Evolutionary conservation across 441 rosid genomes (phyloP).

Genomic region (Dalechampia spathulata): DNA sequence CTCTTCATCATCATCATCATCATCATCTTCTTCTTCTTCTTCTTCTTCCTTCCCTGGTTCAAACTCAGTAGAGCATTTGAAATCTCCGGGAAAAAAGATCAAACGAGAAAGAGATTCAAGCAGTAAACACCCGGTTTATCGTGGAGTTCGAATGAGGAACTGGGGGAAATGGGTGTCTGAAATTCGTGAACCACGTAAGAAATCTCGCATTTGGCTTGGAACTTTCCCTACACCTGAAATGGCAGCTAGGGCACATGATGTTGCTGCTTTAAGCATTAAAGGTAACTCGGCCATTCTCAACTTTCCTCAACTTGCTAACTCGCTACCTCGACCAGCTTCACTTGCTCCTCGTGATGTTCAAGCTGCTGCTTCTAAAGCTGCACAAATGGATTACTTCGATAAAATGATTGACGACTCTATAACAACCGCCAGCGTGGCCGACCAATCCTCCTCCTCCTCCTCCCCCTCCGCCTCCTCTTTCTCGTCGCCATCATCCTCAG

Average conservation of each 20-base stretch:
- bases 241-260: constrained; percentile 96
- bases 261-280: constrained; percentile 73
- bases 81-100: constrained; percentile 31
- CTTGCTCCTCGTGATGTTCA: constrained; percentile 76
- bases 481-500: constrained; percentile 21
- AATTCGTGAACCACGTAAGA: constrained; percentile 87
- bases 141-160: constrained; percentile 80
- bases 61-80: too few species aligned
- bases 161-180: constrained; percentile 99
- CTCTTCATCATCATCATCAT: too few species aligned
- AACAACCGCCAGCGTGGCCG: constrained; percentile 5
- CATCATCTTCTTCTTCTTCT: too few species aligned
- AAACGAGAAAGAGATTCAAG: constrained; percentile 33
- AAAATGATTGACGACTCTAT: constrained; percentile 6
- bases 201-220: constrained; percentile 93
- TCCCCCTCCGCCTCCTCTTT: constrained; percentile 8
- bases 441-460: too few species aligned
- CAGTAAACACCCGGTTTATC: constrained; percentile 68
- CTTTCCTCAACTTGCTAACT: constrained; percentile 61
- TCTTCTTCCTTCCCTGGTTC: too few species aligned
- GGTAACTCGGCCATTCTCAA: constrained; percentile 76
- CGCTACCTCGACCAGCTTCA: constrained; percentile 64
- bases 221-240: constrained; percentile 86
- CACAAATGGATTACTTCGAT: constrained; percentile 47
- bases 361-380: constrained; percentile 82